Percentiles rank a stretch among this genome's conserved stretches.
Conservation (phyloP, 2,329 filamentous ascomycete genomes). For the Penicillium sp. region DNA sequence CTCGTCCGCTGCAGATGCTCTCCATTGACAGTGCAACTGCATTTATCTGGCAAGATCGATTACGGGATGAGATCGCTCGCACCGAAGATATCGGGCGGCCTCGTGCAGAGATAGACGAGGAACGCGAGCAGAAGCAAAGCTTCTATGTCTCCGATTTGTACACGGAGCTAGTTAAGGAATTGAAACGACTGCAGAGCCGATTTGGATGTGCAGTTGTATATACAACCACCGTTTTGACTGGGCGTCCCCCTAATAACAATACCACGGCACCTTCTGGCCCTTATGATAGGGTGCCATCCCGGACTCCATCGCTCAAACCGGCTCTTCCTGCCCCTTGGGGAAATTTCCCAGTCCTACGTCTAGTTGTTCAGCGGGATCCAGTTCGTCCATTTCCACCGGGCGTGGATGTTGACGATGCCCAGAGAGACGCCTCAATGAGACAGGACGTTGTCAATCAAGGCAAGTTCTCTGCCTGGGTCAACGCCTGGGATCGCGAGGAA, state of each 20-base stretch:
- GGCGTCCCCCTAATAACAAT: conserved; percentile 9
- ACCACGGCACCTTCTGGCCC: conserved; percentile 14
- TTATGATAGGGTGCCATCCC: conserved; percentile 20
- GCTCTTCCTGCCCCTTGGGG: conserved; percentile 46
- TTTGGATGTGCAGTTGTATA: conserved; percentile 46
- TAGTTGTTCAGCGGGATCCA: conserved; percentile 40
- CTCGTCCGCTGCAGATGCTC: conserved; percentile 54
- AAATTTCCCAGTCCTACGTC: conserved; percentile 40
- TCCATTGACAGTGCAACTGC: conserved; percentile 60
- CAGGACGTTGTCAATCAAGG: conserved; percentile 40
- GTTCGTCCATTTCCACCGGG: conserved; percentile 42
- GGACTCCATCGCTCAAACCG: conserved; percentile 35
- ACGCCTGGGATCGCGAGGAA: conserved; percentile 39
- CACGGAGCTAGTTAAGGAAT: conserved; percentile 29
- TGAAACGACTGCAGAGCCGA: conserved; percentile 40
- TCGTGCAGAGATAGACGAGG: conserved; percentile 31
- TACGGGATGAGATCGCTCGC: conserved; percentile 48
- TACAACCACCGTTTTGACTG: conserved; percentile 3
- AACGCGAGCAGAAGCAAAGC: conserved; percentile 30
- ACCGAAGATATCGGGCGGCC: conserved; percentile 42
- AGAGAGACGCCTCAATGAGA: conserved; percentile 39
- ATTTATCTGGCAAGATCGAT: conserved; percentile 60
- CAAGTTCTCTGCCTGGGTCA: conserved; percentile 42
- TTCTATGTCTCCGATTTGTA: conserved; percentile 40
- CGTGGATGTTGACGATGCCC: conserved; percentile 38